Evolutionary conservation across 306 rosid species (phyloP).

Genomic region (Lathyrus oleraceus): DNA sequence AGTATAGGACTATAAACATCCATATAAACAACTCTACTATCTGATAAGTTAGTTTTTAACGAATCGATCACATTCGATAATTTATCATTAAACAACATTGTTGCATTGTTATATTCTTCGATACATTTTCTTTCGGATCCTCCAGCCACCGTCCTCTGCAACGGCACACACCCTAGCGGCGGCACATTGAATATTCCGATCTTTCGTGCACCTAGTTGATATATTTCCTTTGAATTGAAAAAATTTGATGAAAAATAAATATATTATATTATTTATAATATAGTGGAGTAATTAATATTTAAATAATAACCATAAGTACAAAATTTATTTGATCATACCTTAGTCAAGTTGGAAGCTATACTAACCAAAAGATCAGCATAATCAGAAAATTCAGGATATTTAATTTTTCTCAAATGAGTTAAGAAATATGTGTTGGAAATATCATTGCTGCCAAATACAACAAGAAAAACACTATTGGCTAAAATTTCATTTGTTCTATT

Average conservation of each 20-base stretch:
- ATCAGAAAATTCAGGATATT: constrained; percentile 47
- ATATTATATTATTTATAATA: no score
- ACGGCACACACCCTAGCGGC: constrained; percentile 68
- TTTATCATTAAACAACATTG: constrained; percentile 47
- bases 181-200: constrained; percentile 59
- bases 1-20: constrained; percentile 55
- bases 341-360: constrained; percentile 35
- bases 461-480: constrained; percentile 45
- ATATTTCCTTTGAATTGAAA: constrained; percentile 37
- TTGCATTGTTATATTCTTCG: constrained; percentile 42
- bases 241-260: no score
- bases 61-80: constrained; percentile 23
- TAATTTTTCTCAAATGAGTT: constrained; percentile 35
- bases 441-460: constrained; percentile 67
- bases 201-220: constrained; percentile 53
- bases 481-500: constrained; percentile 50
- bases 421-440: constrained; percentile 64
- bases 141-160: constrained; percentile 61
- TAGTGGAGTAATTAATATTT: no score
- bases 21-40: constrained; percentile 41
- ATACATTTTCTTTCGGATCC: constrained; percentile 50
- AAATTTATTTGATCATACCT: constrained; percentile 15
- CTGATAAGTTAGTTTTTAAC: constrained; percentile 16
- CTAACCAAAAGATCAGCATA: constrained; percentile 55
- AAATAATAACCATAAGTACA: no score